These are phyloP conservation scores for Euphrasia arctica DNA, from an alignment of 305 asterid species.

Conservation along the genomic window DNA sequence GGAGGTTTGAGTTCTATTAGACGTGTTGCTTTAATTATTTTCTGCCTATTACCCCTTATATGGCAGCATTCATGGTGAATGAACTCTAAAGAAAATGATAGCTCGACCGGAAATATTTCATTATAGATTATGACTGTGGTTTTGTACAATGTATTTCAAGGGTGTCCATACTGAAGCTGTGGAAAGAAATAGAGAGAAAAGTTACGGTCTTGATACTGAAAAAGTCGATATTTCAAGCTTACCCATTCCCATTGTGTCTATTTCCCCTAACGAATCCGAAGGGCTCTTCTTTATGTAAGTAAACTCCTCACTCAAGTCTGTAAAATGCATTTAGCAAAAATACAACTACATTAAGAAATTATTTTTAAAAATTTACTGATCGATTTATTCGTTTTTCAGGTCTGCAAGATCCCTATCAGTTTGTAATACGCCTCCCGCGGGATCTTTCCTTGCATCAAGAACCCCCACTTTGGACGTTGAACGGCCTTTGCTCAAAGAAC, in stretches of 20 bases:
- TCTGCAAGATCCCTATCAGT: constrained; percentile 75
- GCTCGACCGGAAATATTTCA: no score
- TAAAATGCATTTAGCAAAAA: no score
- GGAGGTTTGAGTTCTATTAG: constrained; percentile 42
- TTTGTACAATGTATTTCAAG: constrained; percentile 28
- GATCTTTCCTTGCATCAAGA: constrained; percentile 37
- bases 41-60: no score
- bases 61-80: no score
- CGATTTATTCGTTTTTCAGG: constrained; percentile 29
- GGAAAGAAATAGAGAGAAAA: constrained; percentile 32
- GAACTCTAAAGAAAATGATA: no score
- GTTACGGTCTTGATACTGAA: constrained; percentile 29
- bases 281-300: constrained; percentile 52
- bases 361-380: no score
- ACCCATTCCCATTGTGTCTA: constrained; percentile 48
- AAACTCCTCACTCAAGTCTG: constrained; percentile 8
- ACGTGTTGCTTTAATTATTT: not conserved
- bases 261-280: constrained; percentile 25
- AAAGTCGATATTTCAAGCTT: constrained; percentile 33
- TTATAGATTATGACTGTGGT: not conserved
- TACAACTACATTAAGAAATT: no score
- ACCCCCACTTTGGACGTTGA: constrained; percentile 40
- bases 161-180: constrained; percentile 32
- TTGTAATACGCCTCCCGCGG: constrained; percentile 44
- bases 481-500: constrained; percentile 31